Percentiles rank a stretch among this genome's conserved stretches.
Evolutionary conservation across 1,284 basidiomycete species (phyloP).

Genomic region (Ustilago esculenta): DNA sequence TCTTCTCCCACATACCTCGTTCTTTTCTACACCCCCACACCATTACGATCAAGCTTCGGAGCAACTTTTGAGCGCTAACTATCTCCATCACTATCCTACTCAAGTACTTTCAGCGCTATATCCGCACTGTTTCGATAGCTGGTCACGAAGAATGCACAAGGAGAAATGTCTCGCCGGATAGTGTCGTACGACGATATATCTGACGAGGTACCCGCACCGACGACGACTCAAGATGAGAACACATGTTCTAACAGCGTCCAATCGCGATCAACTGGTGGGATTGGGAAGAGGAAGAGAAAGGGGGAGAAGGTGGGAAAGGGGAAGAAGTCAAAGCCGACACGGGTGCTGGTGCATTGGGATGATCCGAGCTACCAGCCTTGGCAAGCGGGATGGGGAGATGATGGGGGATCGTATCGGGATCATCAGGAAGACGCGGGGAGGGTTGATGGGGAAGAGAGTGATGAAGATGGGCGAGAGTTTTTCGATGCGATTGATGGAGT

Average conservation of each 20-base stretch:
- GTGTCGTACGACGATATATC: constrained; percentile 29
- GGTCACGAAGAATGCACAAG: too few relatives aligned
- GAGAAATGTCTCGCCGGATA: constrained; percentile 25
- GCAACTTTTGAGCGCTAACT: too few relatives aligned
- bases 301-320: neutral
- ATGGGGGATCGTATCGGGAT: neutral
- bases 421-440: neutral
- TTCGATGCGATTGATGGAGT: neutral
- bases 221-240: neutral
- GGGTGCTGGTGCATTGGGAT: constrained; percentile 18
- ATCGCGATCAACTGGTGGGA: too few relatives aligned
- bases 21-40: too few relatives aligned
- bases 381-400: neutral
- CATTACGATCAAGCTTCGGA: too few relatives aligned
- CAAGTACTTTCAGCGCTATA: too few relatives aligned
- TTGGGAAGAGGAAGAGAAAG: neutral
- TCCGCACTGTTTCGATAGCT: too few relatives aligned
- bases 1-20: too few relatives aligned
- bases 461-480: neutral
- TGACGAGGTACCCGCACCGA: neutral
- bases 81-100: too few relatives aligned
- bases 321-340: neutral
- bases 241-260: too few relatives aligned
- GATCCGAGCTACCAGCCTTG: constrained; percentile 7
- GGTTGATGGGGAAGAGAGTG: neutral